These are phyloP conservation scores for Carex cristatella DNA, from an alignment of 176 grass and related monocot species.

Conservation along the genomic window DNA sequence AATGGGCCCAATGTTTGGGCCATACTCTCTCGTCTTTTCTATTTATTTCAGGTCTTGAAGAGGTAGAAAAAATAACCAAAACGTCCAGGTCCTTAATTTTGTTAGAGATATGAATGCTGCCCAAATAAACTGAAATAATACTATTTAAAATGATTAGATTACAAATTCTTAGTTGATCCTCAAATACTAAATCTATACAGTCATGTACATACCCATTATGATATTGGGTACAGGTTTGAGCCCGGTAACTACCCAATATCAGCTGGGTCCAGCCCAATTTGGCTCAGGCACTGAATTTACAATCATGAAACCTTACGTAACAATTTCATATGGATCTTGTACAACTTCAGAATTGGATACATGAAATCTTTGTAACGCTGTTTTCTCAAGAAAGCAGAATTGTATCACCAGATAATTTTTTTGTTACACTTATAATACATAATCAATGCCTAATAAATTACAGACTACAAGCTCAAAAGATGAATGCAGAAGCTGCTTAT, in stretches of 20 bases:
- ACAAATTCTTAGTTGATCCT: not conserved
- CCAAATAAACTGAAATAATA: not conserved
- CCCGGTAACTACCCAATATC: not conserved
- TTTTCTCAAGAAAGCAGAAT: not conserved
- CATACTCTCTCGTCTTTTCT: not conserved
- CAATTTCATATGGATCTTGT: not conserved
- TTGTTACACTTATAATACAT: not conserved
- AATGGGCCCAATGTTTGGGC: not conserved
- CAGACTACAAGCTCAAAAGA: slow-evolving; percentile 88
- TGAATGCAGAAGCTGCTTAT: slow-evolving; percentile 59
- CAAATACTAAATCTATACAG: not conserved
- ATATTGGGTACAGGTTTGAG: not conserved
- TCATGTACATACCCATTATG: not conserved
- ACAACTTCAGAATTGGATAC: not conserved
- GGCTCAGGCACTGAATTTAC: not conserved
- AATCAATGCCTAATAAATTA: slow-evolving; percentile 35
- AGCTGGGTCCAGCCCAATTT: not conserved
- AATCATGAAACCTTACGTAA: not conserved
- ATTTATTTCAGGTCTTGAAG: not conserved
- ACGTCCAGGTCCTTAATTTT: not conserved
- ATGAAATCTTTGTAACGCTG: not conserved
- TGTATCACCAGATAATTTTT: not conserved
- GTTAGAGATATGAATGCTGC: not conserved
- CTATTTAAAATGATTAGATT: not conserved
- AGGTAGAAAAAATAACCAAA: not conserved